A percentile compares a stretch with the other conserved stretches of the same genome.
phyloP scores from a whole-genome alignment of 2,329 filamentous ascomycete genomes.

The Moelleriella libera region DNA sequence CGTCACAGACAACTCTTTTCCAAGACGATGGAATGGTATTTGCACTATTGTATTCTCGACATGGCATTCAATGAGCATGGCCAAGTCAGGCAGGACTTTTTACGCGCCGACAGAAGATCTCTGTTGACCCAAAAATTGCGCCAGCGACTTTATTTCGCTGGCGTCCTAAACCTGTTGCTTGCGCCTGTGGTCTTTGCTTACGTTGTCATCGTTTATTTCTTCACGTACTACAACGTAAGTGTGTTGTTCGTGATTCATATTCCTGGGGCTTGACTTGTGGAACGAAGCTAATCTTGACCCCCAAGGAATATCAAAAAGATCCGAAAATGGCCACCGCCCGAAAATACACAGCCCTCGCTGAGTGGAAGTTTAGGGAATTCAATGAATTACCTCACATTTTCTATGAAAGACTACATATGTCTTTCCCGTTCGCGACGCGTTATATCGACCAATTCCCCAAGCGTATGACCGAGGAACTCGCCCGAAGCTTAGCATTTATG shows the following conservation, averaged over 20 bases:
- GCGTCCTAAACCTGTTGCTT: conserved; percentile 72
- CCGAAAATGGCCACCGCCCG: conserved; percentile 69
- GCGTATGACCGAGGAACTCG: conserved; percentile 76
- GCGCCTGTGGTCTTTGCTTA: conserved; percentile 82
- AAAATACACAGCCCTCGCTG: conserved; percentile 81
- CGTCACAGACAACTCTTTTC: conserved; percentile 73
- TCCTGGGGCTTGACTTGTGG: neutral
- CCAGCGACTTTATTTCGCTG: conserved; percentile 67
- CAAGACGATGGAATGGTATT: conserved; percentile 79
- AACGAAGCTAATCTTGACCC: no score
- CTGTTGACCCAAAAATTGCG: conserved; percentile 66
- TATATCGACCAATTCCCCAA: conserved; percentile 97
- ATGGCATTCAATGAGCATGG: conserved; percentile 86
- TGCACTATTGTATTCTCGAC: conserved; percentile 81
- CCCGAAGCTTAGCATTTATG: conserved; percentile 75
- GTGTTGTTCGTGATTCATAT: neutral
- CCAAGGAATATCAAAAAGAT: conserved; percentile 85
- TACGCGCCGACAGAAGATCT: conserved; percentile 69
- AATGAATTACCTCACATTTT: conserved; percentile 93
- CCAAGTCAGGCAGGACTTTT: conserved; percentile 73
- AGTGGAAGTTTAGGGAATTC: conserved; percentile 98
- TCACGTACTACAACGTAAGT: conserved; percentile 80
- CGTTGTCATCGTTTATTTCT: conserved; percentile 78
- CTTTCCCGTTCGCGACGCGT: conserved; percentile 78
- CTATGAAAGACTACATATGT: conserved; percentile 80